These are phyloP conservation scores for Bipolaris gigantea DNA, from an alignment of 2,329 filamentous ascomycete genomes.

Conservation along the genomic window DNA sequence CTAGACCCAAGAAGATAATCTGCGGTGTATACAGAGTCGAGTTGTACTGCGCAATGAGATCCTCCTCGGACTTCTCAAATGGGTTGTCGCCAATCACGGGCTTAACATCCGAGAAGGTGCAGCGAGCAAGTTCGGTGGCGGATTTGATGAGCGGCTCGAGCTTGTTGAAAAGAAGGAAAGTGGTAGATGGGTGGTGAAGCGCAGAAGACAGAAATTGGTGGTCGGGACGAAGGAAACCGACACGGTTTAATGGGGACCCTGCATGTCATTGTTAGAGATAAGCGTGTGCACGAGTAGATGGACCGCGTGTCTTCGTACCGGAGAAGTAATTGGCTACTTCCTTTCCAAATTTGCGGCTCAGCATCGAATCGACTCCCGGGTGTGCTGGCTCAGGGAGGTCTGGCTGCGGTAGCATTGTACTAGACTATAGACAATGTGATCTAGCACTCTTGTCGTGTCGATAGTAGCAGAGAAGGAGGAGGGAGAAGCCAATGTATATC, in stretches of 20 bases:
- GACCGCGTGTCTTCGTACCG: constrained; percentile 34
- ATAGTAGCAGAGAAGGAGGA: no score
- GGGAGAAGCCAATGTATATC: background rate
- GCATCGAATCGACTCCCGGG: constrained; percentile 65
- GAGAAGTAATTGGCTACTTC: constrained; percentile 85
- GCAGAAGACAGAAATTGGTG: constrained; percentile 70
- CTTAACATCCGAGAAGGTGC: constrained; percentile 68
- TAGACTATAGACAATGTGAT: background rate
- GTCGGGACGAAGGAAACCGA: constrained; percentile 75
- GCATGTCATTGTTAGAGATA: constrained; percentile 1
- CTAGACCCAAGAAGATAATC: constrained; percentile 81
- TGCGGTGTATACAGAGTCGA: constrained; percentile 68
- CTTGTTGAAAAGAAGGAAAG: constrained; percentile 78
- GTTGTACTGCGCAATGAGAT: constrained; percentile 72
- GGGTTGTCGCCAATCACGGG: constrained; percentile 70
- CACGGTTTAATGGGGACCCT: constrained; percentile 75
- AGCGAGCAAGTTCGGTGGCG: constrained; percentile 65
- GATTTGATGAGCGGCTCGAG: constrained; percentile 72
- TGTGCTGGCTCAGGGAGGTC: constrained; percentile 62
- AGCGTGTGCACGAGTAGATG: background rate
- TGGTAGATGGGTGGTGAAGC: constrained; percentile 64
- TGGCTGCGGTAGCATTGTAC: constrained; percentile 44
- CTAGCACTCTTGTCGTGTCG: background rate
- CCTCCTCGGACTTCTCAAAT: constrained; percentile 71
- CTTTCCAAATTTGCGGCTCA: constrained; percentile 75